phyloP scores from a whole-genome alignment of 164 flowering plant genomes.

The Vitis riparia region DNA sequence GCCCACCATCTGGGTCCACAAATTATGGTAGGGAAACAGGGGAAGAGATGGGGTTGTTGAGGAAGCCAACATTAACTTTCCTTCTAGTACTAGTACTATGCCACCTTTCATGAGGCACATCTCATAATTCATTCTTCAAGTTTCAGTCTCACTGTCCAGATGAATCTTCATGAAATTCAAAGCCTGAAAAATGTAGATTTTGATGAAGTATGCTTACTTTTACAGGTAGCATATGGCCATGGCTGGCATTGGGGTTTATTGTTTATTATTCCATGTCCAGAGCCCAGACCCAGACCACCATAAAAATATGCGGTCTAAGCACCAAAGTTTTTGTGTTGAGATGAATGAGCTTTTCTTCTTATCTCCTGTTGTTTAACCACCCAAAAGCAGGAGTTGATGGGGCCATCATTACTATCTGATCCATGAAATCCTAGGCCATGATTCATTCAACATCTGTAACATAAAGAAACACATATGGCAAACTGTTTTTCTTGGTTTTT shows the following conservation, averaged over 20 bases:
- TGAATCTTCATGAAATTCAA: background rate
- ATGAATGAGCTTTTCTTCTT: background rate
- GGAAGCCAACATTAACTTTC: background rate
- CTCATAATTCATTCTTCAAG: constrained; percentile 14
- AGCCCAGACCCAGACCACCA: too few relatives aligned
- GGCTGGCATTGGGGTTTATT: background rate
- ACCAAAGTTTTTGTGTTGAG: too few relatives aligned
- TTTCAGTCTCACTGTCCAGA: background rate
- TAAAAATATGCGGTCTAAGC: too few relatives aligned
- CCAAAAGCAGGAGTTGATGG: constrained; percentile 18
- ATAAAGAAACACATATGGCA: background rate
- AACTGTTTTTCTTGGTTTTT: background rate
- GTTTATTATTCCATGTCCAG: too few relatives aligned
- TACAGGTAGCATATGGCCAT: background rate
- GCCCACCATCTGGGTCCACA: background rate
- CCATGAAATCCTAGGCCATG: constrained; percentile 19
- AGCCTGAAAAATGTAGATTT: background rate
- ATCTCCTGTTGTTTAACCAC: constrained; percentile 4
- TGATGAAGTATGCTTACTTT: background rate
- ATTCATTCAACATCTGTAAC: constrained; percentile 25
- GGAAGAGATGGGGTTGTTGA: background rate
- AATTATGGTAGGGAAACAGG: background rate
- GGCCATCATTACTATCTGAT: constrained; percentile 26
- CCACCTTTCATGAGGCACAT: constrained; percentile 15
- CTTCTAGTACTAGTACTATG: background rate